Evolutionary conservation across 202 grass and related monocot genomes (phyloP).

Genomic region (Cymbopogon flexuosus): DNA sequence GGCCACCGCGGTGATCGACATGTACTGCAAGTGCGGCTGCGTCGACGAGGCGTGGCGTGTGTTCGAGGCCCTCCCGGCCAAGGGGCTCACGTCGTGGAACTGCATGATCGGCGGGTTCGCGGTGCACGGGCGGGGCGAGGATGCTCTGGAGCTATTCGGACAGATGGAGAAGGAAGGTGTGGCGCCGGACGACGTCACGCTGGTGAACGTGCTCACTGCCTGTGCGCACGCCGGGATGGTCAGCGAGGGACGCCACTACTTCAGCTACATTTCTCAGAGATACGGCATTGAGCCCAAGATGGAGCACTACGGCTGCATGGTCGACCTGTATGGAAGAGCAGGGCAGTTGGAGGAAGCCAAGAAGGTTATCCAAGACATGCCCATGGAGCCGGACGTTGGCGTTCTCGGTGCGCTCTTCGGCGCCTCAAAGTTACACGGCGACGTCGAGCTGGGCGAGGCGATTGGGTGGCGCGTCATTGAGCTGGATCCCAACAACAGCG

Average conservation of each 20-base stretch:
- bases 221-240: constrained; percentile 75
- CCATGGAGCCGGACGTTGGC: constrained; percentile 54
- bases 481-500: constrained; percentile 60
- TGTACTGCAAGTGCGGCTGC: constrained; percentile 91
- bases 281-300: constrained; percentile 59
- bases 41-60: constrained; percentile 56
- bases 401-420: constrained; percentile 80
- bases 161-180: constrained; percentile 52
- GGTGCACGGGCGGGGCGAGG: constrained; percentile 46
- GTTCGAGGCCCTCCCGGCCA: constrained; percentile 37
- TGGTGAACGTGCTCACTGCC: constrained; percentile 71
- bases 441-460: constrained; percentile 47
- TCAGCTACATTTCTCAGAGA: constrained; percentile 34
- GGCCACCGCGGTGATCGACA: constrained; percentile 60
- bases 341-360: constrained; percentile 73
- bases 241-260: constrained; percentile 45
- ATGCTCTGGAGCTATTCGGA: constrained; percentile 45
- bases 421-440: constrained; percentile 64
- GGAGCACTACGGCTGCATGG: constrained; percentile 86
- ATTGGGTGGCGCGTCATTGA: constrained; percentile 67
- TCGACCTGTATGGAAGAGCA: constrained; percentile 70
- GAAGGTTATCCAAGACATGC: constrained; percentile 67
- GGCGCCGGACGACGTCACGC: constrained; percentile 56
- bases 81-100: constrained; percentile 66
- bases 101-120: constrained; percentile 87